Evolutionary conservation across 2,329 filamentous ascomycete species (phyloP).

Genomic region (Passalora sequoiae): DNA sequence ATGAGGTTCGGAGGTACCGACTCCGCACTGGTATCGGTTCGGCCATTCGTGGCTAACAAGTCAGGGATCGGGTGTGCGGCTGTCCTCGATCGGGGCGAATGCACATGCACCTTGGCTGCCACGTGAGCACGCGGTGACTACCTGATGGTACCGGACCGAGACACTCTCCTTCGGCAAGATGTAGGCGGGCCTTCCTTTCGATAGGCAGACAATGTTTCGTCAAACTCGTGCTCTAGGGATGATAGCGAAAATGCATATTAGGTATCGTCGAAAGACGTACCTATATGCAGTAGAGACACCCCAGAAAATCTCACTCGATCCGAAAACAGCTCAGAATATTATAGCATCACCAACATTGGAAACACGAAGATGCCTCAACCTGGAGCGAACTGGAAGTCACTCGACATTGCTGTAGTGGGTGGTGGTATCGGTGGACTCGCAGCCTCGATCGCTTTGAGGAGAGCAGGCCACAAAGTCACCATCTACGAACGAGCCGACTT

Average conservation of each 20-base stretch:
- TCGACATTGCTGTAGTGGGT: conserved; percentile 41
- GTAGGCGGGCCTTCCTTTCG: neutral
- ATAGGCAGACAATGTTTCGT: neutral
- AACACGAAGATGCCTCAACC: conserved; percentile 8
- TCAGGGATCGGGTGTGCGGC: neutral
- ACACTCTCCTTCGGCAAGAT: neutral
- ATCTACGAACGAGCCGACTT: conserved; percentile 62
- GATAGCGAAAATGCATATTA: conserved; percentile 15
- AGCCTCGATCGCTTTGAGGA: conserved; percentile 48
- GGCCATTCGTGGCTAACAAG: neutral
- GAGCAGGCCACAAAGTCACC: conserved; percentile 52
- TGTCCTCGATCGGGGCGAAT: neutral
- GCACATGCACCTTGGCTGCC: neutral
- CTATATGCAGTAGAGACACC: conserved; percentile 3
- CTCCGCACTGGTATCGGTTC: neutral
- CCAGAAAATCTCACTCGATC: no score
- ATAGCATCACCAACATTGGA: neutral
- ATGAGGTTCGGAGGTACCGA: neutral
- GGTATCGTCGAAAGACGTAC: conserved; percentile 9
- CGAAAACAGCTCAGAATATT: neutral
- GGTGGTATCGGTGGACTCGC: conserved; percentile 53
- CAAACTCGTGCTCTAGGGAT: conserved; percentile 4
- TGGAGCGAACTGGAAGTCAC: conserved; percentile 22
- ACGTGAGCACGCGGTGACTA: no score
- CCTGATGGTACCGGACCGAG: no score